These are phyloP conservation scores for Flaveria floridana DNA, from an alignment of 140 eudicot genomes.

Conservation along the genomic window DNA sequence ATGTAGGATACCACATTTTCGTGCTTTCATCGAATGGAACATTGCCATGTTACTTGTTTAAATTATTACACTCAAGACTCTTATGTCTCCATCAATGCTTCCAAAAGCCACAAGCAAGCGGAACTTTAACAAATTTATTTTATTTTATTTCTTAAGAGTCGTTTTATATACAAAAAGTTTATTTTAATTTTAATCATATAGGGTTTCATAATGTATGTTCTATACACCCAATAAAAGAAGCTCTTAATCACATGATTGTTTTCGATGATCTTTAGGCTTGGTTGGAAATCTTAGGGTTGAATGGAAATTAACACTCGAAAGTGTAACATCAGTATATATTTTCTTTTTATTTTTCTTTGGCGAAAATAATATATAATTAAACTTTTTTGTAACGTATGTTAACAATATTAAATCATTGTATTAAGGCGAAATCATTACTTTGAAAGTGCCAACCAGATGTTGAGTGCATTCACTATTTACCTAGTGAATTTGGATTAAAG, in stretches of 20 bases:
- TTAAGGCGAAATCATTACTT: constrained; percentile 19
- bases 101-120: constrained; percentile 16
- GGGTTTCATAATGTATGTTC: background rate
- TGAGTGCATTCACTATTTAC: constrained; percentile 23
- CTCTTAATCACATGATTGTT: background rate
- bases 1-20: constrained; percentile 39
- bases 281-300: no score
- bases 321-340: no score
- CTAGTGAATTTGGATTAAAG: background rate
- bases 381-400: background rate
- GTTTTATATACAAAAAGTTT: background rate
- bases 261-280: no score
- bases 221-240: background rate
- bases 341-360: background rate
- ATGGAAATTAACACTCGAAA: no score
- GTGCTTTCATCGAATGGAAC: constrained; percentile 32
- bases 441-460: constrained; percentile 23
- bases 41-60: constrained; percentile 36
- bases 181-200: background rate
- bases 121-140: background rate
- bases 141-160: background rate
- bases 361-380: background rate
- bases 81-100: constrained; percentile 24
- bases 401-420: background rate
- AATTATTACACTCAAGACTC: constrained; percentile 24